Conservation (phyloP, 2,329 filamentous ascomycete genomes). For the Dichotomopilus funicola region DNA sequence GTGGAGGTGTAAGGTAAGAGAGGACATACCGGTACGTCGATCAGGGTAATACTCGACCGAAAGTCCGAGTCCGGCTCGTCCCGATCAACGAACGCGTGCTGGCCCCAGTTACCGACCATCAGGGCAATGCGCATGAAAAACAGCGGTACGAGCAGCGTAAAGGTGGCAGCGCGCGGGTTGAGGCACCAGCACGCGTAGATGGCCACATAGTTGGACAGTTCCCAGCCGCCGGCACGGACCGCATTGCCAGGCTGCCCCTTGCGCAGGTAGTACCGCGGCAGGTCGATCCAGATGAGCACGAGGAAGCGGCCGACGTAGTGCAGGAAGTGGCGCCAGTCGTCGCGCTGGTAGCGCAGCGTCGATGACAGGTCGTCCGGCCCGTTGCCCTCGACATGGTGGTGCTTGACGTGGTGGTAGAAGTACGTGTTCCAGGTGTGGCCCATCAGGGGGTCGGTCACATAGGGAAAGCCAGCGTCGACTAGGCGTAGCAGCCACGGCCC, state of each 20-base stretch:
- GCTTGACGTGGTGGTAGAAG: constrained; percentile 7
- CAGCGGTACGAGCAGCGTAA: neutral
- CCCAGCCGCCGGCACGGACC: neutral
- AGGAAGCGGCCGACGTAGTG: constrained; percentile 6
- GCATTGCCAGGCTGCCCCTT: neutral
- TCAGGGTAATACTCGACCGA: constrained; percentile 1
- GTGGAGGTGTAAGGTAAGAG: too few relatives aligned
- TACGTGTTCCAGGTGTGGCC: constrained; percentile 8
- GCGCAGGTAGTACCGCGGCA: constrained; percentile 2
- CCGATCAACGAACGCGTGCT: constrained; percentile 4
- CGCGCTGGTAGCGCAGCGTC: constrained; percentile 3
- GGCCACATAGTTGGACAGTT: constrained; percentile 1
- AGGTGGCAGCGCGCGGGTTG: neutral
- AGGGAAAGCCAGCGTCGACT: neutral
- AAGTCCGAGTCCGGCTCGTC: constrained; percentile 8
- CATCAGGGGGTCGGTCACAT: constrained; percentile 6
- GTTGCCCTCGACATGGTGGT: constrained; percentile 7
- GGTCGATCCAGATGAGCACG: constrained; percentile 1
- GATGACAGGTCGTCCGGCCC: constrained; percentile 6
- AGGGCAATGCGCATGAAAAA: constrained; percentile 1
- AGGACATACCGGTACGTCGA: constrained; percentile 3
- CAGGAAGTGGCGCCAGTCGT: neutral
- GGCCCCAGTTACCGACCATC: constrained; percentile 8
- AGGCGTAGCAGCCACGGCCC: neutral
- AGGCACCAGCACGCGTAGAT: neutral